Evolutionary conservation across 2,329 filamentous ascomycete genomes (phyloP).

Genomic region (Nigrospora oryzae): DNA sequence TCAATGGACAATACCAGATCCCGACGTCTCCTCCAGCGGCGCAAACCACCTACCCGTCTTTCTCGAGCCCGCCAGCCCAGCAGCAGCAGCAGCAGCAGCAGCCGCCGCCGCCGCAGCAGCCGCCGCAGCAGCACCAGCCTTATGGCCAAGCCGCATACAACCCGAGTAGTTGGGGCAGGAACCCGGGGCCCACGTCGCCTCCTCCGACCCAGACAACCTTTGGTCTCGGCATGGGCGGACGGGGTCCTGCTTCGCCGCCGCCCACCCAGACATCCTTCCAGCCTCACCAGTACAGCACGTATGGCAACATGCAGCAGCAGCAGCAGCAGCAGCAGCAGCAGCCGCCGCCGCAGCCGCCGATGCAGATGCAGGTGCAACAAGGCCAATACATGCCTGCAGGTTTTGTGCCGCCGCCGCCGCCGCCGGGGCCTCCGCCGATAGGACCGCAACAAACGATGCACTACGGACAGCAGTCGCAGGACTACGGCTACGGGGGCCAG

Average conservation of each 20-base stretch:
- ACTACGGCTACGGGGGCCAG: slow-evolving; percentile 1
- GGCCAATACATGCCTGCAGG: slow-evolving; percentile 42
- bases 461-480: slow-evolving; percentile 28
- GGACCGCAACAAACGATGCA: slow-evolving; percentile 56
- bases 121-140: slow-evolving; percentile 27
- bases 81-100: slow-evolving; percentile 20
- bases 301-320: slow-evolving; percentile 33
- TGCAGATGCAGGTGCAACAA: slow-evolving; percentile 15
- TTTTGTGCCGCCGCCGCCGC: slow-evolving; percentile 55
- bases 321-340: slow-evolving; percentile 31
- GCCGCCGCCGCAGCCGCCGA: slow-evolving; percentile 31
- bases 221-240: slow-evolving; percentile 18
- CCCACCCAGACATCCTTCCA: slow-evolving; percentile 30
- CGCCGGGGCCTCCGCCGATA: slow-evolving; percentile 53
- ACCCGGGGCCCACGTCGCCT: slow-evolving; percentile 41
- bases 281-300: slow-evolving; percentile 39
- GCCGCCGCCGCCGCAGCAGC: slow-evolving; percentile 12
- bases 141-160: slow-evolving; percentile 46
- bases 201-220: slow-evolving; percentile 30
- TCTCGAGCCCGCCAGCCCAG: slow-evolving; percentile 31
- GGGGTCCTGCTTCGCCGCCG: slow-evolving; percentile 45
- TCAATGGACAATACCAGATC: slow-evolving; percentile 50
- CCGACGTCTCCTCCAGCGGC: slow-evolving; percentile 47
- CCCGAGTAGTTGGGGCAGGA: slow-evolving; percentile 50
- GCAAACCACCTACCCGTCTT: slow-evolving; percentile 35